Evolutionary conservation across 2,329 filamentous ascomycete species (phyloP).

Genomic region (Sphaerostilbella broomeana): DNA sequence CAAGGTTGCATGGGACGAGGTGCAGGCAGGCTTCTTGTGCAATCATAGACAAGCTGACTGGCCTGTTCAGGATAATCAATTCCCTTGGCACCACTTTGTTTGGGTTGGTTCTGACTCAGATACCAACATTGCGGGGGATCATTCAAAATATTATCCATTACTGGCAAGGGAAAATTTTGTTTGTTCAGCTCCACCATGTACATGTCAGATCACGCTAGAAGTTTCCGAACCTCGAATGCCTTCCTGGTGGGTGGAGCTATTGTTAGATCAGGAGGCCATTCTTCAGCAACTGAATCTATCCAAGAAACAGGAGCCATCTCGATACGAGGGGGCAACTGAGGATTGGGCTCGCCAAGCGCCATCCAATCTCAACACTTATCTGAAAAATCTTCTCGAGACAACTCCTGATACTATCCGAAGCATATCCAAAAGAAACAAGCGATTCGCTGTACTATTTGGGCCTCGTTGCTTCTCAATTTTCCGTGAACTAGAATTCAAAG

Average conservation of each 20-base stretch:
- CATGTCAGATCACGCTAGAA: constrained; percentile 39
- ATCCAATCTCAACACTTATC: constrained; percentile 43
- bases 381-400: constrained; percentile 41
- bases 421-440: constrained; percentile 52
- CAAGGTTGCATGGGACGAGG: constrained; percentile 28
- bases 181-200: constrained; percentile 38
- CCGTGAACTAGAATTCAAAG: constrained; percentile 41
- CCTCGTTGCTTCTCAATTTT: constrained; percentile 44
- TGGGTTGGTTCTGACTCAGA: constrained; percentile 29
- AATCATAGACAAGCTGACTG: constrained; percentile 26
- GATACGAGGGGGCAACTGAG: constrained; percentile 39
- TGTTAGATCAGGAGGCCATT: constrained; percentile 42
- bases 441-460: constrained; percentile 48
- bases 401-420: constrained; percentile 32
- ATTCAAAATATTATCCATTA: constrained; percentile 34
- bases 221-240: constrained; percentile 44
- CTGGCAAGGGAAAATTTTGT: constrained; percentile 31
- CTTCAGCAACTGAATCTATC: constrained; percentile 32
- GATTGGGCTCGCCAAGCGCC: constrained; percentile 36
- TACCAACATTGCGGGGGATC: constrained; percentile 19
- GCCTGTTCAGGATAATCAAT: constrained; percentile 29
- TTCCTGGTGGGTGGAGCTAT: constrained; percentile 33
- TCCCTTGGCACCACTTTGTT: constrained; percentile 34
- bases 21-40: constrained; percentile 25
- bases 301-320: constrained; percentile 38